A percentile compares a stretch with the other conserved stretches of the same genome.
Evolutionary conservation across 148 eudicot genomes (phyloP).

Genomic region (Silene latifolia): DNA sequence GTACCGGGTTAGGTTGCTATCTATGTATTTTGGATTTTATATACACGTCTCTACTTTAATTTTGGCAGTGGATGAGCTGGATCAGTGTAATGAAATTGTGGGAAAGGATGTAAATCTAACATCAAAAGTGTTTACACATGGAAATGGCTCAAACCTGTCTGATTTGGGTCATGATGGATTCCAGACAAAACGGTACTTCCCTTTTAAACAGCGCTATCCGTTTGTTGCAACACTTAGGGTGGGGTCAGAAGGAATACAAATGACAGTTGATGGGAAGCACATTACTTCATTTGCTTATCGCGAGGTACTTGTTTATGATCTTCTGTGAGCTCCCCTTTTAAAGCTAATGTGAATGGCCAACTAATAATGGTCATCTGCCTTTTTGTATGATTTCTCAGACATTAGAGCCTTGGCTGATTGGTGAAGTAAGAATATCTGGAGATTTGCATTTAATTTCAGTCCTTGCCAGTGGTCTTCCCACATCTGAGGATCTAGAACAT

Average conservation of each 20-base stretch:
- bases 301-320: slow-evolving; percentile 46
- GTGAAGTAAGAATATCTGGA: slow-evolving; percentile 83
- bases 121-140: slow-evolving; percentile 25
- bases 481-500: slow-evolving; percentile 89
- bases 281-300: slow-evolving; percentile 87
- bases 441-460: slow-evolving; percentile 71
- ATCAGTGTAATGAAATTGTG: slow-evolving; percentile 74
- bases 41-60: not conserved
- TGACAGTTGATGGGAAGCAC: slow-evolving; percentile 98
- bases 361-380: slow-evolving; percentile 10
- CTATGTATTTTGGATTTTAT: not conserved
- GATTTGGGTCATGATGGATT: slow-evolving; percentile 41
- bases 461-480: slow-evolving; percentile 85
- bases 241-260: slow-evolving; percentile 90
- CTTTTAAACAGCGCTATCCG: slow-evolving; percentile 82
- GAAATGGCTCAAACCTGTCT: slow-evolving; percentile 37
- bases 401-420: slow-evolving; percentile 95
- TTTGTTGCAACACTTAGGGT: slow-evolving; percentile 93
- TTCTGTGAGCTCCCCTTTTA: not conserved
- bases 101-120: slow-evolving; percentile 57
- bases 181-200: slow-evolving; percentile 61
- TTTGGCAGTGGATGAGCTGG: slow-evolving; percentile 81
- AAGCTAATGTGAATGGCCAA: not conserved
- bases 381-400: slow-evolving; percentile 39
- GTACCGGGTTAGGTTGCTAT: not conserved